Base-by-base conservation (phyloP, 2,329 filamentous ascomycete species). In the Penicillium sp. region DNA sequence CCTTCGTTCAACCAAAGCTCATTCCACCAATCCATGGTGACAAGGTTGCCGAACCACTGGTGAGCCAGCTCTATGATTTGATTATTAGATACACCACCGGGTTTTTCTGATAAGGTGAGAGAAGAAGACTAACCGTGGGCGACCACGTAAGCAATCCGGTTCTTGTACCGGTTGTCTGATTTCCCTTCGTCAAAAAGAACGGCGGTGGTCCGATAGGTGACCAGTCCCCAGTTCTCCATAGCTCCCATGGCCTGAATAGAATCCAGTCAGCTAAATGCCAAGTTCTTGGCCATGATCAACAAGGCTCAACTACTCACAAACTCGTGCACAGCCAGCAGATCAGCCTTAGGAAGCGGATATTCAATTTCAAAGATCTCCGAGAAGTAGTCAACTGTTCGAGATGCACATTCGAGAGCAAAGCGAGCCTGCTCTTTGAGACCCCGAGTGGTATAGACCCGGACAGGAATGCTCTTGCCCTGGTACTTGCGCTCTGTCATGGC, bases 11-110 rank as follows among this genome's bases (percentile, higher is more conserved):
- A 83, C 92, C 92, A 96, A 42, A 95, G 84, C 78, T 96, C 90
- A 71, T 89, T 91, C 91, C 91, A 95, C 92, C 92, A 96, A 74
- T 96, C 91, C 92, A 96, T 96, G 6, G 93, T 96, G 44, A 96
- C 92, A 11, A 96, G 84, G 74, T 96, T 96, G 37, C 92, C 92
- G 67, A 96, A 96, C 93, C 93, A 96, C 78, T 96, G 92, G 72
- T 96, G 92, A 55, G 93, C 95, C 61, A 99, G 83, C 76, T 99
- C 95, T 79, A 52, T 35, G 5, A 46, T 37, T 16, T 4, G 10
- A 39, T 33, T 21, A 23, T 54, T 51, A 58, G 55, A 55, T 10
- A 16, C 7, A 9, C 5, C 6, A 19, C 7, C 13, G 37, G 43
- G 33, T 37, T 7, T 21, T 29, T 53, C 63, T 37, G 54, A 47